phyloP scores from a whole-genome alignment of 768 basidiomycete genomes.

The Suillus hirtellus region DNA sequence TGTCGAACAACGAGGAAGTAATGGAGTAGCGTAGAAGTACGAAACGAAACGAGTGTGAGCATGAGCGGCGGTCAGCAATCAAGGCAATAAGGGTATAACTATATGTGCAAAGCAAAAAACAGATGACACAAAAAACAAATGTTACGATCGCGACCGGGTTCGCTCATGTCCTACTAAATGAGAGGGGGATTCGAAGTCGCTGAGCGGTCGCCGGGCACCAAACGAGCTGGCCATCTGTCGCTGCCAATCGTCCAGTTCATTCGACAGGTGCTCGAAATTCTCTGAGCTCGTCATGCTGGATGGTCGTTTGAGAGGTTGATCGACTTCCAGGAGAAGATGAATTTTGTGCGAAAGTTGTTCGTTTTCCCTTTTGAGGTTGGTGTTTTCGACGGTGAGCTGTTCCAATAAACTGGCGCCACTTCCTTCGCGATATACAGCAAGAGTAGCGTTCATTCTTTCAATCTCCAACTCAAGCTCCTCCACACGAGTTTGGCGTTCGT shows the following conservation, averaged over 20 bases:
- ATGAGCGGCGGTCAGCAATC: conserved; percentile 36
- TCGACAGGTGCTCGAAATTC: conserved; percentile 79
- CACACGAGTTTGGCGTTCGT: conserved; percentile 72
- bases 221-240: conserved; percentile 80
- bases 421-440: conserved; percentile 73
- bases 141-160: conserved; percentile 56
- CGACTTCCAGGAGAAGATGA: conserved; percentile 82
- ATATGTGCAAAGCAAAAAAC: conserved; percentile 33
- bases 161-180: conserved; percentile 51
- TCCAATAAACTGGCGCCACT: conserved; percentile 78
- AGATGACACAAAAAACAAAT: conserved; percentile 15
- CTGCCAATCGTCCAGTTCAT: conserved; percentile 85
- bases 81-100: conserved; percentile 36
- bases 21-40: conserved; percentile 37
- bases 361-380: conserved; percentile 78
- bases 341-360: conserved; percentile 92
- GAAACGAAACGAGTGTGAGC: conserved; percentile 59
- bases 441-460: conserved; percentile 69
- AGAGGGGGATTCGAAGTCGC: conserved; percentile 66
- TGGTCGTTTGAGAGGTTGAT: conserved; percentile 73
- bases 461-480: conserved; percentile 83
- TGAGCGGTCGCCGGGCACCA: conserved; percentile 69
- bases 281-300: conserved; percentile 82
- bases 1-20: conserved; percentile 33
- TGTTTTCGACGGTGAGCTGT: conserved; percentile 81